Conservation (phyloP, 2,329 filamentous ascomycete species). For the Penicillium expansum region DNA sequence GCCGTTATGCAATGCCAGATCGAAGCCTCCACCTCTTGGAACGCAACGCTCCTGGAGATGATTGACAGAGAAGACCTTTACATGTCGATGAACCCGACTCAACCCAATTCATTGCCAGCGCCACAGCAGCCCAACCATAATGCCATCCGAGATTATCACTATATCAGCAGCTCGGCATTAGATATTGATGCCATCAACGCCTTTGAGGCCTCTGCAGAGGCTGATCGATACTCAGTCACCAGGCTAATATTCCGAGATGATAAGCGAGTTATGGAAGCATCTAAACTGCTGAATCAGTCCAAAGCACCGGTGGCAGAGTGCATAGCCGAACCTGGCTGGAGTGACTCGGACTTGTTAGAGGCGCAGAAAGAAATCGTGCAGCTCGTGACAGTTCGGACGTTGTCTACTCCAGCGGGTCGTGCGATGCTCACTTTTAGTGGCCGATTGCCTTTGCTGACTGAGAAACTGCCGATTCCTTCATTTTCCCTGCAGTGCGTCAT, state of each 20-base stretch:
- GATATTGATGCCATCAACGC: constrained; percentile 53
- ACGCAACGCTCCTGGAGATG: constrained; percentile 65
- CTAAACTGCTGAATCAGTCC: constrained; percentile 78
- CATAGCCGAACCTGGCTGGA: constrained; percentile 70
- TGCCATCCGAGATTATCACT: constrained; percentile 70
- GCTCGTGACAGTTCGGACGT: constrained; percentile 77
- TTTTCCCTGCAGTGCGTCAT: constrained; percentile 92
- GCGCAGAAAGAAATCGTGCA: constrained; percentile 89
- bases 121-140: constrained; percentile 57
- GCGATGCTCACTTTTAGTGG: constrained; percentile 86
- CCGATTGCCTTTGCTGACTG: constrained; percentile 82
- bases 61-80: constrained; percentile 80
- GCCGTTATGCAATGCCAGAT: constrained; percentile 79
- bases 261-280: constrained; percentile 81
- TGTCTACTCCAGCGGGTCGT: constrained; percentile 83
- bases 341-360: constrained; percentile 83
- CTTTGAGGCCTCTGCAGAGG: constrained; percentile 76
- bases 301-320: constrained; percentile 77
- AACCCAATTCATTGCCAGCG: constrained; percentile 34
- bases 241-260: constrained; percentile 88
- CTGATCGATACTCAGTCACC: constrained; percentile 78
- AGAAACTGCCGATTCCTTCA: constrained; percentile 83
- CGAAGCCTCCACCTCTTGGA: constrained; percentile 77
- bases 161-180: constrained; percentile 61
- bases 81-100: constrained; percentile 57